Evolutionary conservation across 2,329 filamentous ascomycete genomes (phyloP).

Genomic region (Arthrobotrys megalospora): DNA sequence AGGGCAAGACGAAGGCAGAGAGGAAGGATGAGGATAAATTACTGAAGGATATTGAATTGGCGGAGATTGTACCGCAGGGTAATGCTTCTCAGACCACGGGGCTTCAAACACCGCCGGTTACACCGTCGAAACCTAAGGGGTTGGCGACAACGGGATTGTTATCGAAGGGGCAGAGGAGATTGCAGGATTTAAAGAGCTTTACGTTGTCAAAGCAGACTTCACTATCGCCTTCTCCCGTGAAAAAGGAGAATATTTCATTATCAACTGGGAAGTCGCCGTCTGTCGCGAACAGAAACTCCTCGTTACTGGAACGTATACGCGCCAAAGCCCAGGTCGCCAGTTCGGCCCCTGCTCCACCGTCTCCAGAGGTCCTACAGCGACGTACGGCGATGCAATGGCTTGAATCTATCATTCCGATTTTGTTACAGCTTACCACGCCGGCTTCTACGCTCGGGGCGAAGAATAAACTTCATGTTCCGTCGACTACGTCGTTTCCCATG

Average conservation of each 20-base stretch:
- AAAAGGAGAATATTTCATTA: slow-evolving; percentile 43
- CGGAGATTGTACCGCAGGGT: slow-evolving; percentile 16
- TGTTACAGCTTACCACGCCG: slow-evolving; percentile 43
- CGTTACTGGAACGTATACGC: slow-evolving; percentile 42
- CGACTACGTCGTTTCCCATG: slow-evolving; percentile 55
- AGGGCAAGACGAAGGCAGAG: background rate
- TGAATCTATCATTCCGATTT: slow-evolving; percentile 56
- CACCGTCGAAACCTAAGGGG: slow-evolving; percentile 41
- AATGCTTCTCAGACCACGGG: slow-evolving; percentile 9
- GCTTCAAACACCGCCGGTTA: slow-evolving; percentile 36
- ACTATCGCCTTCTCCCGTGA: slow-evolving; percentile 39
- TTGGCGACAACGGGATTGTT: background rate
- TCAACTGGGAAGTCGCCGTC: slow-evolving; percentile 42
- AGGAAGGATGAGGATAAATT: slow-evolving; percentile 33
- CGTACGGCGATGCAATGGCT: slow-evolving; percentile 48
- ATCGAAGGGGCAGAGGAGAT: slow-evolving; percentile 49
- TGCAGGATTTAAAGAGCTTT: slow-evolving; percentile 51
- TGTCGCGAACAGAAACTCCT: slow-evolving; percentile 41
- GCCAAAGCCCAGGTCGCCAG: slow-evolving; percentile 48
- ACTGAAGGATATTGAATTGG: slow-evolving; percentile 42
- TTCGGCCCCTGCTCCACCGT: slow-evolving; percentile 22
- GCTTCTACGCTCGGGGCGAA: slow-evolving; percentile 16
- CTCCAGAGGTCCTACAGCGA: slow-evolving; percentile 41
- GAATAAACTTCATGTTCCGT: slow-evolving; percentile 36
- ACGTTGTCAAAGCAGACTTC: slow-evolving; percentile 44